Conservation (phyloP, 2,329 filamentous ascomycete genomes). For the Seiridium unicorne region DNA sequence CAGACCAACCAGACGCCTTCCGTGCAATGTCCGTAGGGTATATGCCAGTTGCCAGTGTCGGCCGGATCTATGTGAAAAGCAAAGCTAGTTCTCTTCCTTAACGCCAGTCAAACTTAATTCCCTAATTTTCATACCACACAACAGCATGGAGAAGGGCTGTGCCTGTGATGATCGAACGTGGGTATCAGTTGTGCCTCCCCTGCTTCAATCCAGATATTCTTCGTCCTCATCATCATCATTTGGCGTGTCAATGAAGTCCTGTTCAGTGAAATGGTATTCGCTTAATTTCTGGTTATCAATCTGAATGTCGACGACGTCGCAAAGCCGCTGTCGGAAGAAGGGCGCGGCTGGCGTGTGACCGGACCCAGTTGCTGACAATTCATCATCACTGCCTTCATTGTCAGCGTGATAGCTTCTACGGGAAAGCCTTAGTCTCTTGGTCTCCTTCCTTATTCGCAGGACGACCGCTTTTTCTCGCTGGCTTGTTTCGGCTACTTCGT, state of each 20-base stretch:
- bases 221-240: slow-evolving; percentile 57
- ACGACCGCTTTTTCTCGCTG: slow-evolving; percentile 13
- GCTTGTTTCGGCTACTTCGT: slow-evolving; percentile 10
- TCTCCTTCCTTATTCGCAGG: slow-evolving; percentile 16
- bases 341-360: slow-evolving; percentile 3
- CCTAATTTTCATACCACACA: too few relatives aligned
- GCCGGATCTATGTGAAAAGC: not conserved
- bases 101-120: not conserved
- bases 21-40: not conserved
- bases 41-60: not conserved
- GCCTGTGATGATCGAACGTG: too few relatives aligned
- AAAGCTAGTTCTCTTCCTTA: not conserved
- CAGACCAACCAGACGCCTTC: not conserved
- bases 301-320: slow-evolving; percentile 66
- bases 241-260: slow-evolving; percentile 62
- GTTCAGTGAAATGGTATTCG: slow-evolving; percentile 67
- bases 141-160: too few relatives aligned
- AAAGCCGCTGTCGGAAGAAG: slow-evolving; percentile 63
- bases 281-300: slow-evolving; percentile 75
- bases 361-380: slow-evolving; percentile 16
- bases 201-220: slow-evolving; percentile 29
- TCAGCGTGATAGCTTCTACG: slow-evolving; percentile 26
- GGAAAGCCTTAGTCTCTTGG: slow-evolving; percentile 15
- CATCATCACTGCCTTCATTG: slow-evolving; percentile 33
- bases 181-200: too few relatives aligned